These are phyloP conservation scores for Penicillium subrubescens DNA, from an alignment of 495 filamentous ascomycete genomes.

Conservation along the genomic window DNA sequence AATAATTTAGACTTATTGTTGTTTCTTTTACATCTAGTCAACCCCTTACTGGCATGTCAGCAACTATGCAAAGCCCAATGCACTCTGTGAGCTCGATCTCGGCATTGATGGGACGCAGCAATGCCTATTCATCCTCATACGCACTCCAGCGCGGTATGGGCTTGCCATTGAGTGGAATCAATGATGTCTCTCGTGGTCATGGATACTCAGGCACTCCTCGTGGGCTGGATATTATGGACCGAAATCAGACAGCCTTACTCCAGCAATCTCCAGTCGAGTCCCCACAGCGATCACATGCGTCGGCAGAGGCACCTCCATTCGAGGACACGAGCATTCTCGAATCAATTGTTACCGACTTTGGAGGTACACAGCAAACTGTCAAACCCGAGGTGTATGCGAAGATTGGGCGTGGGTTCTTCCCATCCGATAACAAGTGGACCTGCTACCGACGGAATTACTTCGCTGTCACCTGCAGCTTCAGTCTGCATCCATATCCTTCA, in stretches of 20 bases:
- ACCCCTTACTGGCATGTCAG: conserved; percentile 41
- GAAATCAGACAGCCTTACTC: conserved; percentile 34
- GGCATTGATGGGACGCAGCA: conserved; percentile 37
- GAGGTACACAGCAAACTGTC: conserved; percentile 49
- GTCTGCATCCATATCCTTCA: conserved; percentile 55
- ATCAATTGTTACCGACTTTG: conserved; percentile 55
- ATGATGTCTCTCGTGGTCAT: conserved; percentile 37
- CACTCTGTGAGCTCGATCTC: conserved; percentile 31
- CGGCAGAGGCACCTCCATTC: conserved; percentile 57
- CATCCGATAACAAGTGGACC: conserved; percentile 85
- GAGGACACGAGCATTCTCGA: conserved; percentile 58
- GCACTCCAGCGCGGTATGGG: conserved; percentile 36
- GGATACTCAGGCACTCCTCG: conserved; percentile 41
- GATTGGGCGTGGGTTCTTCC: conserved; percentile 93
- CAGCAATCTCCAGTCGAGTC: conserved; percentile 37
- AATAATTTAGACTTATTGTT: conserved; percentile 20
- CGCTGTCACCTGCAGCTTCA: conserved; percentile 80
- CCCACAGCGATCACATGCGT: conserved; percentile 33
- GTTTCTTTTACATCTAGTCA: conserved; percentile 30
- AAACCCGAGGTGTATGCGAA: conserved; percentile 78
- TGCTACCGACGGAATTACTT: conserved; percentile 97
- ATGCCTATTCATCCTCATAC: conserved; percentile 41
- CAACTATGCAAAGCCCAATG: conserved; percentile 33
- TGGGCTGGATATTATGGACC: conserved; percentile 39
- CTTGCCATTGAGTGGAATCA: conserved; percentile 36